Conservation (phyloP, 768 basidiomycete genomes). For the Mycena crocata region DNA sequence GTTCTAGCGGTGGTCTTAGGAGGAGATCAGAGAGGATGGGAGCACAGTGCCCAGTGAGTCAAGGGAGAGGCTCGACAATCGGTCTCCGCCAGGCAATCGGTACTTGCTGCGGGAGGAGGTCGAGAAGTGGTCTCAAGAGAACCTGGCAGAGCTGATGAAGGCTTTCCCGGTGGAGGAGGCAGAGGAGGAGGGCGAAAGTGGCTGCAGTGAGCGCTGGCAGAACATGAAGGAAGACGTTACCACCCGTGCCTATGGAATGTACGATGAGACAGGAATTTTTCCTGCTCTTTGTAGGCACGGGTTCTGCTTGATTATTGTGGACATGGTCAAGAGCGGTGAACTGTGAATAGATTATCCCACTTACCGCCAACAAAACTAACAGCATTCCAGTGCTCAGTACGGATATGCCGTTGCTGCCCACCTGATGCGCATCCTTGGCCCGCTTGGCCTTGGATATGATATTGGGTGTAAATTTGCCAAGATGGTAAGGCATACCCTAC, state of each 20-base stretch:
- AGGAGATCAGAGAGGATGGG: too few relatives aligned
- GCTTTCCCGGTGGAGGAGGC: too few relatives aligned
- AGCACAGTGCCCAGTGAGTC: too few relatives aligned
- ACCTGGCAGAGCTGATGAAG: too few relatives aligned
- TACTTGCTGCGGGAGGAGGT: too few relatives aligned
- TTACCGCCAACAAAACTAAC: too few relatives aligned
- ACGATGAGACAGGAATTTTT: constrained; percentile 52
- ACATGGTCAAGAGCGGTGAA: constrained; percentile 50
- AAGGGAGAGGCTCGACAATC: too few relatives aligned
- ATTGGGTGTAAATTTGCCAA: constrained; percentile 30
- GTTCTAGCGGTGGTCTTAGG: too few relatives aligned
- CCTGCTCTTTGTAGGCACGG: constrained; percentile 49
- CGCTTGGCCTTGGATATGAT: constrained; percentile 21
- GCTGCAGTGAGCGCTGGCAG: constrained; percentile 16
- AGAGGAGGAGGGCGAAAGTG: too few relatives aligned
- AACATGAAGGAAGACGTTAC: constrained; percentile 37
- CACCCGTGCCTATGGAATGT: constrained; percentile 46
- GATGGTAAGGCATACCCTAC: constrained; percentile 2
- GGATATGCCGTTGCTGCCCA: constrained; percentile 8
- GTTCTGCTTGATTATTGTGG: constrained; percentile 40
- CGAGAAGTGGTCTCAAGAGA: too few relatives aligned
- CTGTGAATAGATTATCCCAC: constrained; percentile 42
- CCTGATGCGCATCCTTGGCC: neutral
- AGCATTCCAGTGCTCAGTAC: constrained; percentile 13
- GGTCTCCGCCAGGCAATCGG: too few relatives aligned